Evolutionary conservation across 1,284 basidiomycete species (phyloP).

Genomic region (Puccinia polysora): DNA sequence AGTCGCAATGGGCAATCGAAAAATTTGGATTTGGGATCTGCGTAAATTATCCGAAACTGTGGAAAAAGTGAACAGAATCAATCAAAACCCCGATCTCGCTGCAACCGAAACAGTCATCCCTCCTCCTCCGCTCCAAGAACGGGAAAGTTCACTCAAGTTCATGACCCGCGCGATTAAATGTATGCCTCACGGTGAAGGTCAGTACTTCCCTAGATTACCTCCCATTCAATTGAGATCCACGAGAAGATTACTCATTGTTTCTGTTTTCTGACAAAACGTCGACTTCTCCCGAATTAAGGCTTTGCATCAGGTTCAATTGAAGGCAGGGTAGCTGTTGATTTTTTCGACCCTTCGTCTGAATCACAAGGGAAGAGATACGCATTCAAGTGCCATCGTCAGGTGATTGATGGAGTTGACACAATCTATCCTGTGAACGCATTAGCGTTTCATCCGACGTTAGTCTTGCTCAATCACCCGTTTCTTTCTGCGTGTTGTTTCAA

Average conservation of each 20-base stretch:
- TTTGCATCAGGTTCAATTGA: slow-evolving; percentile 92
- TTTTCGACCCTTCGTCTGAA: slow-evolving; percentile 74
- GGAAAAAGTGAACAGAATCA: slow-evolving; percentile 27
- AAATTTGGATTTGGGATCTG: slow-evolving; percentile 80
- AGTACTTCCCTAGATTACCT: slow-evolving; percentile 46
- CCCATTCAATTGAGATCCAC: background rate
- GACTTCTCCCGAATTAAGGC: slow-evolving; percentile 58
- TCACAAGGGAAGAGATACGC: slow-evolving; percentile 87
- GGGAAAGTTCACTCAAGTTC: slow-evolving; percentile 91
- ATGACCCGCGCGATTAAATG: slow-evolving; percentile 85
- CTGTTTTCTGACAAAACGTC: background rate
- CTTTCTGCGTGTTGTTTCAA: background rate
- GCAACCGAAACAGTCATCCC: slow-evolving; percentile 19
- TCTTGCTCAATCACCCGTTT: slow-evolving; percentile 42
- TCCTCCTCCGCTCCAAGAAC: slow-evolving; percentile 61
- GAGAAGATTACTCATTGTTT: no score
- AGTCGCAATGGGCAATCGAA: slow-evolving; percentile 79
- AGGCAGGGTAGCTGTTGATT: slow-evolving; percentile 93
- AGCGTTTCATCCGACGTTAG: slow-evolving; percentile 82
- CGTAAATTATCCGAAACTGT: slow-evolving; percentile 19
- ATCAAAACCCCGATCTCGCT: slow-evolving; percentile 16
- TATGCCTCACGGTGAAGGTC: slow-evolving; percentile 87
- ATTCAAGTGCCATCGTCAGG: slow-evolving; percentile 92
- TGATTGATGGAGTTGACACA: slow-evolving; percentile 84
- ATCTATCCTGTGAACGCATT: slow-evolving; percentile 97